Evolutionary conservation across 768 basidiomycete genomes (phyloP), one percentile per base, ranked within the genome.

Genomic region (Macrolepiota albuminosa): DNA sequence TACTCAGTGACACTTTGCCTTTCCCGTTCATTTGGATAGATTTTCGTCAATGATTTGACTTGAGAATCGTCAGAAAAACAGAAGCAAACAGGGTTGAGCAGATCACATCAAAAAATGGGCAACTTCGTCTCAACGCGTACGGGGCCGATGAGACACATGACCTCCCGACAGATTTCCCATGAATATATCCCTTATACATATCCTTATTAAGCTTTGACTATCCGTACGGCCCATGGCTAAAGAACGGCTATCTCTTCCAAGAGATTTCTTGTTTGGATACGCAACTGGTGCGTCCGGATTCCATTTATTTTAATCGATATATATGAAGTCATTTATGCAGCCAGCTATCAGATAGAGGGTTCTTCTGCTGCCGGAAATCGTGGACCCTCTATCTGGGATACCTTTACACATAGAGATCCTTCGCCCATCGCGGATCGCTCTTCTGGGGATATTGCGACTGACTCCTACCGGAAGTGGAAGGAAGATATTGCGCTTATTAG

Each of bases 341-440:
- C 87, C 18, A 78, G 82, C 60, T 89, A 88, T 68, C 88, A 91
- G 73, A 87, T 87, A 48, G 89, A 91, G 73, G 89, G 88, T 7
- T 84, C 86, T 0, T 76, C 82, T 21, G 67, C 76, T 48, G 75
- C 72, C 10, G 81, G 75, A 51, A 80, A 80, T n/a, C 83, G 86
- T 52, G 82, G 84, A 0, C 83, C 81, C 57, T 84, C 85, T 26
- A 83, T 89, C 63, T 91, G 89, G 88, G 88, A 91, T 67, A 84
- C 81, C 56, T 89, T 89, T 70, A 81, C 84, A 31, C 78, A 82
- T 56, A 69, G 70, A 31, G 81, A 83, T 18, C 82, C 82, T 66
- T 69, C 66, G 29, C 62, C 64, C 37, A 87, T 85, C 33, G 74
- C 77, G 33, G 89, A 89, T 66, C 84, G 85, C 2, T 70, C 79